phyloP scores from a whole-genome alignment of 192 early-diverging fungal species.

The Entomortierella lignicola region DNA sequence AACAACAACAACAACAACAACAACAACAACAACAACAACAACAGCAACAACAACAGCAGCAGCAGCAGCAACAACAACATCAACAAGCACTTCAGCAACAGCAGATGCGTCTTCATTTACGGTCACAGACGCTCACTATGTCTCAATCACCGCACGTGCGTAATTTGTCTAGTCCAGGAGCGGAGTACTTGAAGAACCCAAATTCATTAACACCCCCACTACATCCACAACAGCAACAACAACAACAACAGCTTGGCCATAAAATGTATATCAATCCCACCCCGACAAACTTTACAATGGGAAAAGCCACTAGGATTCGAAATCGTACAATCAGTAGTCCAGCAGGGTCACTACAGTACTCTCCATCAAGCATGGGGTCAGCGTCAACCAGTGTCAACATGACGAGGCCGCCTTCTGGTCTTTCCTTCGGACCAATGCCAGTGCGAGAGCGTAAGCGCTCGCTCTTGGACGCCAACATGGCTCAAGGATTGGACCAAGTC shows the following conservation, averaged over 20 bases:
- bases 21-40: too few relatives aligned
- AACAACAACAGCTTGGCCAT: constrained; percentile 33
- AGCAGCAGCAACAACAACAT: constrained; percentile 29
- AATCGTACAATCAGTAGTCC: constrained; percentile 51
- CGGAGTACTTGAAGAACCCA: constrained; percentile 37
- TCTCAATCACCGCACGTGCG: constrained; percentile 39
- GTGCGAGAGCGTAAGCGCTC: constrained; percentile 52
- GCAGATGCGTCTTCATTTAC: constrained; percentile 31
- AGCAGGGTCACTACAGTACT: constrained; percentile 49
- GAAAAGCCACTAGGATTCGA: constrained; percentile 29
- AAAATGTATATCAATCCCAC: constrained; percentile 20
- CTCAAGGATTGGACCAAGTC: constrained; percentile 44
- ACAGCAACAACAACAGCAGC: constrained; percentile 15
- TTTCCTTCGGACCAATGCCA: constrained; percentile 46
- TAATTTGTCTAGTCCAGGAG: constrained; percentile 34
- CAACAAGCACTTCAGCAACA: constrained; percentile 32
- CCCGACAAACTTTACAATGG: constrained; percentile 1
- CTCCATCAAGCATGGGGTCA: constrained; percentile 33
- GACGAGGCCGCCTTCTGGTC: constrained; percentile 41
- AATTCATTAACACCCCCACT: constrained; percentile 45
- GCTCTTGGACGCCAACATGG: constrained; percentile 42
- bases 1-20: too few relatives aligned
- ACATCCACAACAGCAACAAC: constrained; percentile 46
- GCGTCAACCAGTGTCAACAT: constrained; percentile 21
- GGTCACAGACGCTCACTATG: constrained; percentile 32